Evolutionary conservation across 495 filamentous ascomycete species (phyloP), one percentile per base, ranked within the genome.

Genomic region (Glonium stellatum): DNA sequence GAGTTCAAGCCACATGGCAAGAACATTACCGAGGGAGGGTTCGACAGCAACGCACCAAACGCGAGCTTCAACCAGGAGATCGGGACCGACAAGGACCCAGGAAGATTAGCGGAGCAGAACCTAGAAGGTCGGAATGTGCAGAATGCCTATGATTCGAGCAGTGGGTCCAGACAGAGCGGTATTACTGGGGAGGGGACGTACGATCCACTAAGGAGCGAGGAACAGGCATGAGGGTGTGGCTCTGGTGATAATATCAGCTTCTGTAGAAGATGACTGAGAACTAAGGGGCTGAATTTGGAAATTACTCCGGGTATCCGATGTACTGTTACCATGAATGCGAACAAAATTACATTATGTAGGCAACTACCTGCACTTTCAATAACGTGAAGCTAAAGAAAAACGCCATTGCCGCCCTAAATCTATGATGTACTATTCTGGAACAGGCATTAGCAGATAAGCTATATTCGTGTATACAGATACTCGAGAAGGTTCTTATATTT

Each of bases 11-110:
- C 84, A 4, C 73, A 85, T 51, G 82, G 82, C 25, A 76, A 73
- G 65, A 81, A 81, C 62, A 61, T 85, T 48, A 77, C 63, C 5
- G 82, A 85, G 63, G 80, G 80, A 22, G 81, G 76, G 0, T 79
- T 83, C 67, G 71, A 78, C n/a, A 66, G 70, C 25, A 69, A 75
- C 22, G 70, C 54, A 18, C 76, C 80, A 19, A 87, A 86, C 58
- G 80, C 78, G 15, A 85, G 81, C 66, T 86, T 82, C 68, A 80
- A 67, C 50, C 67, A 74, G 21, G 81, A 85, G 2, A 82, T 87
- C 67, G 85, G 84, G 4, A 71, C 71, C 6, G 66, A 80, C 58
- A 75, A 85, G 59, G 85, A 87, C 72, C 84, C 85, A 21, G 82
- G 81, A n/a, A 71, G 84, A 23, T 58, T 70, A 18, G 82, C 82